Conservation (phyloP, 1,139 yeast species). For the Yueomyces sp. region DNA sequence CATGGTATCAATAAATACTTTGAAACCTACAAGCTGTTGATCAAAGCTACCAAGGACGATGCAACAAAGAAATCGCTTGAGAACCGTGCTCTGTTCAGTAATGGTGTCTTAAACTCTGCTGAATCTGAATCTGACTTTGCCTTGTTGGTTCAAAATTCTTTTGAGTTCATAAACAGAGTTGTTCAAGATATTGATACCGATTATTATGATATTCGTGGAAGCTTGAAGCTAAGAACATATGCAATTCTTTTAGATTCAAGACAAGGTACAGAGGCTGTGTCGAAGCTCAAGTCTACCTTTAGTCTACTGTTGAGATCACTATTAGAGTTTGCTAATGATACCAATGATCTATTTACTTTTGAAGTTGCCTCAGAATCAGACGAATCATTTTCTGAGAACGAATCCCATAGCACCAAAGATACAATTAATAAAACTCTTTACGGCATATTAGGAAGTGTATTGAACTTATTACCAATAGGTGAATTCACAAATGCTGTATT, state of each 20-base stretch:
- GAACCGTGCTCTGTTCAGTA: constrained; percentile 52
- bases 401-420: constrained; percentile 9
- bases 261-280: constrained; percentile 21
- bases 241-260: constrained; percentile 40
- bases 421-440: constrained; percentile 25
- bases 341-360: constrained; percentile 4
- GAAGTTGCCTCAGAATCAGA: constrained; percentile 3
- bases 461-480: constrained; percentile 63
- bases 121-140: constrained; percentile 41
- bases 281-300: constrained; percentile 30
- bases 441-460: constrained; percentile 44
- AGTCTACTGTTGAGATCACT: constrained; percentile 31
- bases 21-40: constrained; percentile 37
- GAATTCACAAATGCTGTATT: constrained; percentile 56
- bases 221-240: constrained; percentile 48
- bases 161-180: constrained; percentile 40
- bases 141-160: constrained; percentile 37
- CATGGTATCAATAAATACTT: constrained; percentile 44
- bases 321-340: constrained; percentile 22
- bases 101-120: constrained; percentile 40
- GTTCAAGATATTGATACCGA: constrained; percentile 32
- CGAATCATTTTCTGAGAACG: constrained; percentile 11
- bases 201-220: constrained; percentile 30
- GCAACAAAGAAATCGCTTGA: constrained; percentile 31
- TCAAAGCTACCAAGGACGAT: constrained; percentile 17